Conservation (phyloP, 192 early-diverging fungal genomes). For the Spinellus fusiger region DNA sequence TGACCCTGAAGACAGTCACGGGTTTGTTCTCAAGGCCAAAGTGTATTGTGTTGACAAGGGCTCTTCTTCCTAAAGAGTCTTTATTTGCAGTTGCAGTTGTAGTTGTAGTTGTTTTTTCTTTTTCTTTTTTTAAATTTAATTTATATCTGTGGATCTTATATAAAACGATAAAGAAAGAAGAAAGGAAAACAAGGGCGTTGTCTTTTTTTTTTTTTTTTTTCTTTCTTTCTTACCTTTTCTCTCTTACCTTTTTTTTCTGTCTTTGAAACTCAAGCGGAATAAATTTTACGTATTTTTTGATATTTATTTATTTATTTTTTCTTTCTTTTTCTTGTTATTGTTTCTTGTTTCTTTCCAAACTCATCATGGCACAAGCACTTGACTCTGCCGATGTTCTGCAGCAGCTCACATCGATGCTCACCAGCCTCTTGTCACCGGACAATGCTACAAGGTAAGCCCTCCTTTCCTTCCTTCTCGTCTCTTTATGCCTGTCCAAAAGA, state of each 20-base stretch:
- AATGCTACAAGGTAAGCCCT: conserved; percentile 38
- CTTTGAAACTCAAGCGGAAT: conserved; percentile 5
- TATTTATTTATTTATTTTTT: conserved; percentile 14
- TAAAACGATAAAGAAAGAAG: too few relatives aligned
- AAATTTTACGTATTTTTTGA: conserved; percentile 13
- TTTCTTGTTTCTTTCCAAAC: background rate
- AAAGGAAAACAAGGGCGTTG: conserved; percentile 9
- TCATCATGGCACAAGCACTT: conserved; percentile 23
- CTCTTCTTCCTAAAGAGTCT: too few relatives aligned
- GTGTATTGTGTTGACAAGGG: conserved; percentile 18
- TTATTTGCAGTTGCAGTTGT: background rate
- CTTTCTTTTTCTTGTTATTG: background rate
- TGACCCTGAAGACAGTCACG: conserved; percentile 25
- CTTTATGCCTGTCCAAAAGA: background rate
- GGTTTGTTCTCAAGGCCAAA: conserved; percentile 24
- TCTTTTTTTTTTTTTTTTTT: conserved; percentile 16
- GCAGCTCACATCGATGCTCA: conserved; percentile 40
- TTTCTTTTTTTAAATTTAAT: too few relatives aligned
- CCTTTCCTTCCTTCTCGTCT: too few relatives aligned
- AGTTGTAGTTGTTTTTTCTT: too few relatives aligned
- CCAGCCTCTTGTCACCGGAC: conserved; percentile 40
- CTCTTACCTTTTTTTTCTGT: background rate
- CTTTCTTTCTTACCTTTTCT: background rate
- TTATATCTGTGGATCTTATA: too few relatives aligned
- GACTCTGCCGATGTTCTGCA: conserved; percentile 42